phyloP scores from a whole-genome alignment of 1,284 basidiomycete species.

The Grifola frondosa region DNA sequence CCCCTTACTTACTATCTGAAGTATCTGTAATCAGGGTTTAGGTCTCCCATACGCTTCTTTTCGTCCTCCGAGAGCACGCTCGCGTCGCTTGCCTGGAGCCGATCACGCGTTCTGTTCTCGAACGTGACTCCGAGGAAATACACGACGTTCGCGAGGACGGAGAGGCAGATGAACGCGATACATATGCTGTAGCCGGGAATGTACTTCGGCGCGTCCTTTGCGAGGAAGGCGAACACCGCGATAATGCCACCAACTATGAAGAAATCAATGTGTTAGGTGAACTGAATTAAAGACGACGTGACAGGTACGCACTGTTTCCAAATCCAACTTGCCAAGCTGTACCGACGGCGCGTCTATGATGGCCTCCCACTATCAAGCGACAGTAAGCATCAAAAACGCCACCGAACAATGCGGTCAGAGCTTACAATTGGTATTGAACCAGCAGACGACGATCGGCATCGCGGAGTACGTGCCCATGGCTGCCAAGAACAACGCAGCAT shows the following conservation, averaged over 20 bases:
- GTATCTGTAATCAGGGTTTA: constrained; percentile 21
- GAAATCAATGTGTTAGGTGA: no score
- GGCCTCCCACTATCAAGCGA: constrained; percentile 26
- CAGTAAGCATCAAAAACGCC: not conserved
- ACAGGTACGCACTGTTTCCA: constrained; percentile 27
- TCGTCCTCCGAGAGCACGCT: constrained; percentile 25
- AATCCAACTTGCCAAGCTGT: constrained; percentile 33
- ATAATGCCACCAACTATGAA: constrained; percentile 32
- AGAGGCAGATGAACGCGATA: constrained; percentile 29
- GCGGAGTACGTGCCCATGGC: constrained; percentile 32
- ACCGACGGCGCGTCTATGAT: constrained; percentile 28
- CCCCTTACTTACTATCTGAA: no score
- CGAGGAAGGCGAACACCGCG: constrained; percentile 31
- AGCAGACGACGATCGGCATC: constrained; percentile 33
- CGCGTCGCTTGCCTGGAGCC: constrained; percentile 14
- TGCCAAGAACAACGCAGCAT: constrained; percentile 33
- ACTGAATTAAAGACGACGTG: not conserved
- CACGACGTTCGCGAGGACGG: constrained; percentile 23
- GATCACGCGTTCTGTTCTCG: constrained; percentile 28
- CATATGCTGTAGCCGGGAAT: constrained; percentile 31
- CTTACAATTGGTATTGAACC: constrained; percentile 35
- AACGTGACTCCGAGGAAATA: constrained; percentile 26
- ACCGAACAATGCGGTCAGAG: not conserved
- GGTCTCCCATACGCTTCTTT: constrained; percentile 28
- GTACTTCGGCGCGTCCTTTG: constrained; percentile 31